Evolutionary conservation across 2,329 filamentous ascomycete species (phyloP).

Genomic region (Cladophialophora exuberans): DNA sequence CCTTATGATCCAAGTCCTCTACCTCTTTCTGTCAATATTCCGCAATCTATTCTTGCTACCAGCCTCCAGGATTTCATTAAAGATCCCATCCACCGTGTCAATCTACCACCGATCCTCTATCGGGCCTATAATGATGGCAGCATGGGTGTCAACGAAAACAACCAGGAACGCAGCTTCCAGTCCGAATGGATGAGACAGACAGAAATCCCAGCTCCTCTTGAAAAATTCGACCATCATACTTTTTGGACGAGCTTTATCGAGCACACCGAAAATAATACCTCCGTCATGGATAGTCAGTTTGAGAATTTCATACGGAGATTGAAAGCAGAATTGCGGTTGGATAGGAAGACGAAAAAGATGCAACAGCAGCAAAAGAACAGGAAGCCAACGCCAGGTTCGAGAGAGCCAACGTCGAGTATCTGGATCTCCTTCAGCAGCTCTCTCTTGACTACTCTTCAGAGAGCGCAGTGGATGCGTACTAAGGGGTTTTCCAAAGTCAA

Average conservation of each 20-base stretch:
- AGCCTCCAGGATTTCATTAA: not conserved
- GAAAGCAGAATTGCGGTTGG: no score
- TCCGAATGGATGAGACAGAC: not conserved
- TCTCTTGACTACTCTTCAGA: not conserved
- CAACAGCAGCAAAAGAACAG: not conserved
- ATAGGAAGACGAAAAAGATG: not conserved
- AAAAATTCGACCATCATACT: not conserved
- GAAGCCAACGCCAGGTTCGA: not conserved
- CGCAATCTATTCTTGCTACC: not conserved
- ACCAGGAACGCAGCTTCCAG: not conserved
- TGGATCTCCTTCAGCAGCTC: not conserved
- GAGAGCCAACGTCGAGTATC: not conserved
- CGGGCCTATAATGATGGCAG: not conserved
- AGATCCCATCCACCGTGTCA: not conserved
- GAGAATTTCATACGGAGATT: no score
- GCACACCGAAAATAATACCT: not conserved
- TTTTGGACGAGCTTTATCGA: not conserved
- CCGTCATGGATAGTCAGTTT: no score
- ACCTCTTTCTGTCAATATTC: not conserved
- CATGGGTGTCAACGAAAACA: not conserved
- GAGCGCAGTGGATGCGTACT: not conserved
- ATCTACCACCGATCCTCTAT: conserved; percentile 2
- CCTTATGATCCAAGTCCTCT: not conserved
- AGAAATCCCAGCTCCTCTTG: not conserved
- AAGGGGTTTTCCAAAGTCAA: not conserved